Percentiles rank a stretch among this genome's conserved stretches.
Evolutionary conservation across 2,329 filamentous ascomycete species (phyloP).

Genomic region (Calonectria fujianensis): DNA sequence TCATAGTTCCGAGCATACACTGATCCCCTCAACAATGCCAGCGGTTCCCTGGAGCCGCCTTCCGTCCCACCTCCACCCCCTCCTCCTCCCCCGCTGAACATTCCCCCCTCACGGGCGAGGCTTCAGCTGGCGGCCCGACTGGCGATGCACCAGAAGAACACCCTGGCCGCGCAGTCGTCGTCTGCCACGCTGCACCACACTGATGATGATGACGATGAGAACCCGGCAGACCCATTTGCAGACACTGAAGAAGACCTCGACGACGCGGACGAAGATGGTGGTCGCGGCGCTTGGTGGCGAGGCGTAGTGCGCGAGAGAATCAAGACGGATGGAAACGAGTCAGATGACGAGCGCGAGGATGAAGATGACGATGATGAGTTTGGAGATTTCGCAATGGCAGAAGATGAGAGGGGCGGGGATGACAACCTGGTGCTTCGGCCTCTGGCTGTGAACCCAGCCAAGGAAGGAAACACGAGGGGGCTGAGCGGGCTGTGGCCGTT

Average conservation of each 20-base stretch:
- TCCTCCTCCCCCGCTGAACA: conserved; percentile 87
- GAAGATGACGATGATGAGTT: conserved; percentile 80
- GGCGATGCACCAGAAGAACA: conserved; percentile 82
- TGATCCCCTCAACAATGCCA: conserved; percentile 70
- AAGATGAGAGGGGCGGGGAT: conserved; percentile 63
- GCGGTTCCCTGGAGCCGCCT: conserved; percentile 71
- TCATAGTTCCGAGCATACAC: conserved; percentile 76
- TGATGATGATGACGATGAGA: conserved; percentile 57
- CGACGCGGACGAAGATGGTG: conserved; percentile 62
- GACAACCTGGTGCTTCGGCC: conserved; percentile 73
- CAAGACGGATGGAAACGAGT: conserved; percentile 67
- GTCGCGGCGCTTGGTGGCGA: conserved; percentile 71
- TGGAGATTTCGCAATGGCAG: conserved; percentile 81
- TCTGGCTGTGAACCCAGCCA: conserved; percentile 71
- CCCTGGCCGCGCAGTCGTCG: conserved; percentile 67
- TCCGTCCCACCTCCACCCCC: conserved; percentile 76
- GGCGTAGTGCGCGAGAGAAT: conserved; percentile 61
- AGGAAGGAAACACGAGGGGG: conserved; percentile 59
- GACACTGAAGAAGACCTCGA: conserved; percentile 73
- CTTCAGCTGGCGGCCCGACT: conserved; percentile 93
- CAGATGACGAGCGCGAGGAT: conserved; percentile 71
- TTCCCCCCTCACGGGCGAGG: conserved; percentile 89
- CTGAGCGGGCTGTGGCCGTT: conserved; percentile 77
- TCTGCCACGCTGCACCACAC: conserved; percentile 63
- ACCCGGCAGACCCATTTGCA: conserved; percentile 67